Evolutionary conservation across 805 yeast species (phyloP).

Genomic region (Millerozyma miso): DNA sequence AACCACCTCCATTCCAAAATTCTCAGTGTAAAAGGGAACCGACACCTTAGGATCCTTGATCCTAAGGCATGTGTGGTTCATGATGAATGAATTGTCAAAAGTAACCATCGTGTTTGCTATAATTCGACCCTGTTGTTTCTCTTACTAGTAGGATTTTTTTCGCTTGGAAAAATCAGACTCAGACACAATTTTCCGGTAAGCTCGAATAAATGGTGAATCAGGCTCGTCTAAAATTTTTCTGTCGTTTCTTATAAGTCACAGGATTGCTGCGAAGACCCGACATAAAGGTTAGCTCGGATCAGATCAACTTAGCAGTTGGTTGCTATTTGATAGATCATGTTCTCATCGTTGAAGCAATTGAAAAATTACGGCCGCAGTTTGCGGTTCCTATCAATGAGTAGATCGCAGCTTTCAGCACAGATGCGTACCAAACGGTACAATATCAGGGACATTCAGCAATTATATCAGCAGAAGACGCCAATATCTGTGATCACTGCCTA

Average conservation of each 20-base stretch:
- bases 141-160: no score
- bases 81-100: conserved; percentile 33
- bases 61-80: conserved; percentile 75
- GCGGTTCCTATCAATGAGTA: not conserved
- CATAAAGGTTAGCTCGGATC: no score
- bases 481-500: conserved; percentile 71
- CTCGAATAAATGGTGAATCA: no score
- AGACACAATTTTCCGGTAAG: no score
- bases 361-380: not conserved
- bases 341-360: not conserved
- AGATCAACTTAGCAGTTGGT: no score
- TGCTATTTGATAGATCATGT: no score
- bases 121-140: no score
- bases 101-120: conserved; percentile 21
- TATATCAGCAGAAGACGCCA: conserved; percentile 20
- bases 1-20: conserved; percentile 70
- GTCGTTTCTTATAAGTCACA: no score
- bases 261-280: no score
- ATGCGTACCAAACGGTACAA: conserved; percentile 13
- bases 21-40: conserved; percentile 64
- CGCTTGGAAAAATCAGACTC: no score
- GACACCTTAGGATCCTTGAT: conserved; percentile 77
- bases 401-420: not conserved
- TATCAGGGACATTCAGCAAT: conserved; percentile 14
- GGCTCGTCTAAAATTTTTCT: no score